Evolutionary conservation across 306 rosid genomes (phyloP).

Genomic region (Carpinus fangiana): DNA sequence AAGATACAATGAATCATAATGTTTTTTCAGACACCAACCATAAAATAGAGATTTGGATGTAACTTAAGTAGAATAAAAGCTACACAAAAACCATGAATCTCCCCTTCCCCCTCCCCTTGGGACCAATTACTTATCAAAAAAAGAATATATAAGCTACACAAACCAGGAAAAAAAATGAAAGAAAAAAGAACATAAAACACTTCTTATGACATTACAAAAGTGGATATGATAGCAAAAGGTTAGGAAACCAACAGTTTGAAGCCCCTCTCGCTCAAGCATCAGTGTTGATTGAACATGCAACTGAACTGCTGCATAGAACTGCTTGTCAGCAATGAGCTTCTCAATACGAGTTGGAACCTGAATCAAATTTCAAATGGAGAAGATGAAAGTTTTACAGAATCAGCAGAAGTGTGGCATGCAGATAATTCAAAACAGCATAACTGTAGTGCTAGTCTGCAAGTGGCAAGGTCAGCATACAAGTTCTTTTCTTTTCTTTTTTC

Average conservation of each 20-base stretch:
- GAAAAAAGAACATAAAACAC: slow-evolving; percentile 11
- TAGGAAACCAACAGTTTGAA: slow-evolving; percentile 69
- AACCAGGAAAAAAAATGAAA: background rate
- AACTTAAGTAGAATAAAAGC: background rate
- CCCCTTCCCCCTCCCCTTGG: too few relatives aligned
- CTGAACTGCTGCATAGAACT: slow-evolving; percentile 96
- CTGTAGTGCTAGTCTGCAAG: slow-evolving; percentile 10
- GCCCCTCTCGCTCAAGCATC: slow-evolving; percentile 63
- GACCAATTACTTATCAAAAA: background rate
- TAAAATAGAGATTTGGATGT: background rate
- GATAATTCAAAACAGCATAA: slow-evolving; percentile 16
- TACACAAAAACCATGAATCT: background rate
- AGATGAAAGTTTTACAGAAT: slow-evolving; percentile 31
- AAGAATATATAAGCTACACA: background rate
- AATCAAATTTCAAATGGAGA: slow-evolving; percentile 28
- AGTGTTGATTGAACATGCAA: slow-evolving; percentile 81
- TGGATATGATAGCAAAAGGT: slow-evolving; percentile 17
- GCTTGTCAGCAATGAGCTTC: slow-evolving; percentile 86
- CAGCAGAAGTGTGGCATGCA: slow-evolving; percentile 18
- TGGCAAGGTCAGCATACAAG: background rate
- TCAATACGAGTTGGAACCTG: slow-evolving; percentile 97
- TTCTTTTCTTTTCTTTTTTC: background rate
- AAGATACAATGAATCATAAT: background rate
- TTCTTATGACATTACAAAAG: slow-evolving; percentile 15
- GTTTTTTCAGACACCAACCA: background rate